phyloP scores from a whole-genome alignment of 352 stramenopile genomes.

The Phytopythium mirpurense region DNA sequence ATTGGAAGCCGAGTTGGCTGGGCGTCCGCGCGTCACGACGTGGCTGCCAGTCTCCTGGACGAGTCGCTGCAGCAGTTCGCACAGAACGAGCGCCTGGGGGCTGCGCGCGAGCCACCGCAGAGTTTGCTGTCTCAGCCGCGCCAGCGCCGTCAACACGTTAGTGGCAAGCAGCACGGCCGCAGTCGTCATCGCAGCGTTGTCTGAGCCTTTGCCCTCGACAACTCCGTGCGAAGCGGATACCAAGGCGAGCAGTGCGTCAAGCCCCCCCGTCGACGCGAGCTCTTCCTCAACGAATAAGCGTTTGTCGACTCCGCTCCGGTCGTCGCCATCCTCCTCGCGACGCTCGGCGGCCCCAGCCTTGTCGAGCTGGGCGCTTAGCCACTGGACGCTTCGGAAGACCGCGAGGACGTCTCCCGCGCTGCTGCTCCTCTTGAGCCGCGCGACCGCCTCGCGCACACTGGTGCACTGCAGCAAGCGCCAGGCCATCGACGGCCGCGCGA shows the following conservation, averaged over 20 bases:
- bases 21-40: not conserved
- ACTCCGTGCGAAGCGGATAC: conserved; percentile 11
- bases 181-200: not conserved
- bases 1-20: not conserved
- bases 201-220: not conserved
- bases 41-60: not conserved
- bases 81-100: conserved; percentile 21
- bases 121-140: conserved; percentile 14
- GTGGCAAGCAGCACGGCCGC: conserved; percentile 19
- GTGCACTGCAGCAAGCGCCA: conserved; percentile 51
- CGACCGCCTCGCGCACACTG: conserved; percentile 40
- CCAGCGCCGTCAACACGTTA: conserved; percentile 24
- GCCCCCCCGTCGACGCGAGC: conserved; percentile 16
- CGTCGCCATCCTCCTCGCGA: conserved; percentile 16
- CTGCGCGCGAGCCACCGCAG: conserved; percentile 20
- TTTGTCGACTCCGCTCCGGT: conserved; percentile 8
- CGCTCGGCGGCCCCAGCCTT: conserved; percentile 16
- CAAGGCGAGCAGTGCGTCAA: conserved; percentile 23
- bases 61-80: conserved; percentile 14
- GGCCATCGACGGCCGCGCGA: conserved; percentile 40
- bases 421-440: conserved; percentile 20
- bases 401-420: conserved; percentile 16
- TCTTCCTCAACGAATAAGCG: conserved; percentile 25
- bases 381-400: conserved; percentile 39
- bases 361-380: conserved; percentile 45